These are phyloP conservation scores for Lasiodiplodia sp. DNA, from an alignment of 2,329 filamentous ascomycete species.

Conservation along the genomic window DNA sequence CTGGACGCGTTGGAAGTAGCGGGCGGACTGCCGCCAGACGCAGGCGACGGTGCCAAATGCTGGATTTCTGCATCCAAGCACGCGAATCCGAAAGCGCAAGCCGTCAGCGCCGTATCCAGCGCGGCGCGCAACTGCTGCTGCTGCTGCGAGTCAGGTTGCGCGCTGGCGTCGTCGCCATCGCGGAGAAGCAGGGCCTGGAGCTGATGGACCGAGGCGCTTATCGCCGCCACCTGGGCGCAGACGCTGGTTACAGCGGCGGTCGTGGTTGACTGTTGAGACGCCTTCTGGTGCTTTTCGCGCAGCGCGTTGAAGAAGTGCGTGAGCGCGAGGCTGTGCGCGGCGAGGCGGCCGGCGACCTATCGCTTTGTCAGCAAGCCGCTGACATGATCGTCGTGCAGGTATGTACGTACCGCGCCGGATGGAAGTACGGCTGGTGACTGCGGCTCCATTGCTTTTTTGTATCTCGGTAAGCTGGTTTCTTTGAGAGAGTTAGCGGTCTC, in stretches of 20 bases:
- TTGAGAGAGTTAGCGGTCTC: neutral
- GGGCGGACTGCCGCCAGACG: conserved; percentile 7
- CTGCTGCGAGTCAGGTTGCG: conserved; percentile 13
- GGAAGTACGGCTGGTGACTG: neutral
- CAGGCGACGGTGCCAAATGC: conserved; percentile 30
- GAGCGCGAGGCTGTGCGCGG: conserved; percentile 40
- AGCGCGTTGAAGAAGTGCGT: conserved; percentile 42
- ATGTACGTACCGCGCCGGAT: neutral
- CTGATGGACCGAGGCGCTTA: conserved; percentile 42
- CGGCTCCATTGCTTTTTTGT: neutral
- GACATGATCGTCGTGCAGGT: neutral
- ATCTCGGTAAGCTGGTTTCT: neutral
- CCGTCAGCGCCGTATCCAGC: conserved; percentile 42
- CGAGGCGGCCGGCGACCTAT: conserved; percentile 9
- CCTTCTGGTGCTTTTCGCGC: conserved; percentile 35
- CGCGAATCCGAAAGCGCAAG: conserved; percentile 41
- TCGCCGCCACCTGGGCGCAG: conserved; percentile 43
- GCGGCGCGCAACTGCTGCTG: too few species aligned
- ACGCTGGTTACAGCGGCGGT: conserved; percentile 37
- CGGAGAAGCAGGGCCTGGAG: conserved; percentile 40
- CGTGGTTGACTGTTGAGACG: neutral
- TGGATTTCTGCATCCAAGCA: conserved; percentile 43
- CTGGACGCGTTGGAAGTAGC: neutral
- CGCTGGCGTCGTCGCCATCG: conserved; percentile 32
- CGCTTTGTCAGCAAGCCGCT: neutral